Conservation (phyloP, 2,329 filamentous ascomycete genomes). For the Cytospora piceae region DNA sequence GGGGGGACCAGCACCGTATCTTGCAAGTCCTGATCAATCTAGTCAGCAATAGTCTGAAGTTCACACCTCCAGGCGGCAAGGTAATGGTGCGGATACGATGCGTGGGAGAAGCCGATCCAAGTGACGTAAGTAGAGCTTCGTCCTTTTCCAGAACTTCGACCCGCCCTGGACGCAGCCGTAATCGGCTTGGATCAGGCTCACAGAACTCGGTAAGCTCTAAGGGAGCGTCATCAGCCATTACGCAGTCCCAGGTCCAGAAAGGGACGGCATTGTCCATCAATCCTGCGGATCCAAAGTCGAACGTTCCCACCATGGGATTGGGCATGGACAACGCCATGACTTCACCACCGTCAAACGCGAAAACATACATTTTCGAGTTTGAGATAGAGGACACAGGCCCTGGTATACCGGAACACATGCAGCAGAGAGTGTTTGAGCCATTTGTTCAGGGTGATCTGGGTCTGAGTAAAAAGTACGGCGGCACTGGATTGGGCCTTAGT, state of each 20-base stretch:
- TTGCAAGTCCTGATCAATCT: slow-evolving; percentile 93
- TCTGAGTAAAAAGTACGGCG: slow-evolving; percentile 86
- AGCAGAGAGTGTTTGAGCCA: slow-evolving; percentile 86
- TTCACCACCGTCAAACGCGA: slow-evolving; percentile 64
- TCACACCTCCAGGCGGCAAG: slow-evolving; percentile 76
- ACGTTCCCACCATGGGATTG: slow-evolving; percentile 48
- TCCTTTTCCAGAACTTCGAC: slow-evolving; percentile 55
- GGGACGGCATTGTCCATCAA: slow-evolving; percentile 66
- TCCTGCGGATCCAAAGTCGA: slow-evolving; percentile 60
- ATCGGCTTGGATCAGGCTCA: slow-evolving; percentile 53
- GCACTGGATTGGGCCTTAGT: slow-evolving; percentile 83
- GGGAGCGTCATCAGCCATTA: slow-evolving; percentile 36
- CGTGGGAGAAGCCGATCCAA: slow-evolving; percentile 59
- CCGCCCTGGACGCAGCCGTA: slow-evolving; percentile 46
- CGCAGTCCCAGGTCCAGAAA: slow-evolving; percentile 40
- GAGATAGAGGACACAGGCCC: slow-evolving; percentile 88
- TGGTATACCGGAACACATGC: slow-evolving; percentile 78
- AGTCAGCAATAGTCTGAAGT: slow-evolving; percentile 90
- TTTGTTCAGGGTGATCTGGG: slow-evolving; percentile 93
- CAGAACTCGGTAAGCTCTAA: slow-evolving; percentile 56
- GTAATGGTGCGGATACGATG: slow-evolving; percentile 80
- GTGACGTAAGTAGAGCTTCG: slow-evolving; percentile 54
- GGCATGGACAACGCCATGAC: slow-evolving; percentile 59
- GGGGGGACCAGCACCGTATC: slow-evolving; percentile 91
- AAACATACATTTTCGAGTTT: slow-evolving; percentile 78